Conservation (phyloP, 2,329 filamentous ascomycete species). For the Ascochyta lentis region DNA sequence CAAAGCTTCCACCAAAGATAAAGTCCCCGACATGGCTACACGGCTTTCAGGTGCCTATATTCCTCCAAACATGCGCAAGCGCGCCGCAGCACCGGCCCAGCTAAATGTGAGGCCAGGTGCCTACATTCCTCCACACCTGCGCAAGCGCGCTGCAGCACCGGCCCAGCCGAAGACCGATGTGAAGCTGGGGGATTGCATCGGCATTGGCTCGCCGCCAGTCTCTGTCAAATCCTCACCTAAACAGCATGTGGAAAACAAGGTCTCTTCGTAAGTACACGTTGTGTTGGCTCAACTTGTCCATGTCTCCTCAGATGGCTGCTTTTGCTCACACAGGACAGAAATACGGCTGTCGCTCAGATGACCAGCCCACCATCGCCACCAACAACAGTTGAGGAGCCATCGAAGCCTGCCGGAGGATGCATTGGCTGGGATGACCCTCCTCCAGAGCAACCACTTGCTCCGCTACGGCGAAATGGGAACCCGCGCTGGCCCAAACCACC, state of each 20-base stretch:
- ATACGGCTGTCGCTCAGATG: not conserved
- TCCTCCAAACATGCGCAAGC: conserved; percentile 36
- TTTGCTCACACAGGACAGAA: not conserved
- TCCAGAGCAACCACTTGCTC: not conserved
- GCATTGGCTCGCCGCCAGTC: conserved; percentile 1
- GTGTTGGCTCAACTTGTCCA: not conserved
- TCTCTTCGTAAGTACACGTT: not conserved
- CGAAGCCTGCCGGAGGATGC: not conserved
- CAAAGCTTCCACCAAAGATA: not conserved
- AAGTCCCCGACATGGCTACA: conserved; percentile 7
- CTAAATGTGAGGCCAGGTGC: conserved; percentile 11
- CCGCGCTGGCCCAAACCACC: conserved; percentile 19
- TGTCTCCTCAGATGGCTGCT: not conserved
- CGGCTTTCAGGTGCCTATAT: conserved; percentile 18
- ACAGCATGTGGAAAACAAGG: not conserved
- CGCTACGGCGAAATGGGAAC: conserved; percentile 19
- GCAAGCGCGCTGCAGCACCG: conserved; percentile 13
- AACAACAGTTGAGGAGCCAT: conserved; percentile 1
- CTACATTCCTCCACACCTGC: conserved; percentile 37
- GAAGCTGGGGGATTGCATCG: not conserved
- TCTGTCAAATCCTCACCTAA: conserved; percentile 16
- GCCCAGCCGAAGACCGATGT: conserved; percentile 8
- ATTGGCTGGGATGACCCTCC: conserved; percentile 19
- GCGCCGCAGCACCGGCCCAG: not conserved
- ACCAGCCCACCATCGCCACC: conserved; percentile 7